These are phyloP conservation scores for Amborella trichopoda DNA, from an alignment of 164 flowering plant genomes.

Conservation along the genomic window DNA sequence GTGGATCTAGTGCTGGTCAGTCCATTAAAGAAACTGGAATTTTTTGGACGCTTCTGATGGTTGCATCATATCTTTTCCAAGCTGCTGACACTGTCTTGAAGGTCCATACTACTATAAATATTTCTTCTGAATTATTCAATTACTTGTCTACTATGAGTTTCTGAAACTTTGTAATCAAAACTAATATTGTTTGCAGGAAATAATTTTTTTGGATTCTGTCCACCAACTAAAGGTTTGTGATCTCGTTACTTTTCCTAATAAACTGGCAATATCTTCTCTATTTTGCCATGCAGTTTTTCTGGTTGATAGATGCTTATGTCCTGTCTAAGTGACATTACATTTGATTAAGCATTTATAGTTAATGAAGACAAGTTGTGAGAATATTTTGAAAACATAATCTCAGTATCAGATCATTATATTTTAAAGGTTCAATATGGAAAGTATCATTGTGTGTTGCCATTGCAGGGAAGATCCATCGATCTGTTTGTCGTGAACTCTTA, in stretches of 20 bases:
- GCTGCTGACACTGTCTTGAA: constrained; percentile 92
- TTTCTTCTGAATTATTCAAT: neutral
- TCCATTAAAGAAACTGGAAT: constrained; percentile 69
- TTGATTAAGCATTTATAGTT: too few species aligned
- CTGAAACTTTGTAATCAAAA: neutral
- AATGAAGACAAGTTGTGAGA: too few species aligned
- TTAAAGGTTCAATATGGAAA: neutral
- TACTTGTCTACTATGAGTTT: constrained; percentile 1
- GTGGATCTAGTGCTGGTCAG: constrained; percentile 80
- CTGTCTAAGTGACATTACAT: too few species aligned
- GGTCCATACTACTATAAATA: constrained; percentile 31
- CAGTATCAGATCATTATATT: neutral
- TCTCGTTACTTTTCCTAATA: neutral
- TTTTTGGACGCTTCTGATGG: constrained; percentile 89
- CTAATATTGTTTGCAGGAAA: constrained; percentile 46
- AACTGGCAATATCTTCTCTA: neutral
- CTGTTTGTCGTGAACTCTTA: constrained; percentile 88
- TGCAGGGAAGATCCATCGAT: constrained; percentile 83
- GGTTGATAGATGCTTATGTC: too few species aligned
- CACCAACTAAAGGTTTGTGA: constrained; percentile 46
- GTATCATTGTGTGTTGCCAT: neutral
- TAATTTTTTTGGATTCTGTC: constrained; percentile 57
- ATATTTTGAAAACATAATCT: too few species aligned
- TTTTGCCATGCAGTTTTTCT: too few species aligned
- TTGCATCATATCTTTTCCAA: constrained; percentile 78